Evolutionary conservation across 306 rosid species (phyloP).

Genomic region (Sechiopsis laciniata): DNA sequence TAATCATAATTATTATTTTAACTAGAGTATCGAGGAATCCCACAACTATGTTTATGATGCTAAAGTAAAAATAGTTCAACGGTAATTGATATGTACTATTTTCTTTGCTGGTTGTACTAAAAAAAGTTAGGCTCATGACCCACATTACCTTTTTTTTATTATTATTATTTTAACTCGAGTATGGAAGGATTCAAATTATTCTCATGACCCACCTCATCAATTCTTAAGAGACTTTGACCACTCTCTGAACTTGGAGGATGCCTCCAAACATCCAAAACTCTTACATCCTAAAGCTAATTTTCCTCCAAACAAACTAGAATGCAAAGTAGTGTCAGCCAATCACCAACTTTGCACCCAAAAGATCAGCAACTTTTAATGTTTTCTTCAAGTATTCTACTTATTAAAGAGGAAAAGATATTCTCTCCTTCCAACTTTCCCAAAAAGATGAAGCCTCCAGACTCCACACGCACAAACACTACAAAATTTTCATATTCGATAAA

Average conservation of each 20-base stretch:
- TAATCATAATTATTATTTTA: not conserved
- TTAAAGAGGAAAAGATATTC: not conserved
- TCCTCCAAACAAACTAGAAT: slow-evolving; percentile 1
- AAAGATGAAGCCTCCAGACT: not conserved
- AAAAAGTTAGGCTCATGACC: not conserved
- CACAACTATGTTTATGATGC: not conserved
- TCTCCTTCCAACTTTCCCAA: not conserved
- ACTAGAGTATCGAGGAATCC: not conserved
- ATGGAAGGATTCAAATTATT: not conserved
- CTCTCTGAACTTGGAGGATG: not conserved
- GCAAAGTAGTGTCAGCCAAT: not conserved
- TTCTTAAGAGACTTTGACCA: not conserved
- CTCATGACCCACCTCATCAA: not conserved
- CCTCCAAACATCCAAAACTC: not conserved
- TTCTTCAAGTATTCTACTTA: not conserved
- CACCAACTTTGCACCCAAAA: slow-evolving; percentile 12
- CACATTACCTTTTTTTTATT: not conserved
- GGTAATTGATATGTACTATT: too few relatives aligned
- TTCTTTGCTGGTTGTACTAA: too few relatives aligned
- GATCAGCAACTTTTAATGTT: not conserved
- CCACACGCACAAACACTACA: not conserved
- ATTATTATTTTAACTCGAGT: not conserved
- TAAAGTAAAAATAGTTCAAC: too few relatives aligned
- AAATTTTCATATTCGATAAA: not conserved
- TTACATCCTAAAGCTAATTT: not conserved